phyloP scores from a whole-genome alignment of 805 yeast species.

The Kluyveromyces wickerhamii region DNA sequence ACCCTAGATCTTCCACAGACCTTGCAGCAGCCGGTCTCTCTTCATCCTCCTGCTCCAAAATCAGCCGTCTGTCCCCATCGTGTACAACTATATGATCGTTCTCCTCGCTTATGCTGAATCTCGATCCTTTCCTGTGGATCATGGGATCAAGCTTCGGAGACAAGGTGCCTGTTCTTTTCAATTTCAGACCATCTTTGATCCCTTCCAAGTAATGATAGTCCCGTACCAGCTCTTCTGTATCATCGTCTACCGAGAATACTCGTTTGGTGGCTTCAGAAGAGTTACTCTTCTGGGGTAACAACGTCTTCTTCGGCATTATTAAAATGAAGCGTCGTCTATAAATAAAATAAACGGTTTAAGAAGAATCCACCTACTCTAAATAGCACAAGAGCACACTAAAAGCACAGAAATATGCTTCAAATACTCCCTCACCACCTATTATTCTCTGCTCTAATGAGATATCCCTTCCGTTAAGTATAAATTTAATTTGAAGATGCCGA shows the following conservation, averaged over 20 bases:
- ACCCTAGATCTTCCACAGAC: background rate
- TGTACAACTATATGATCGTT: constrained; percentile 5
- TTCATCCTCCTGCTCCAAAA: constrained; percentile 13
- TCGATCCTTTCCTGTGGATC: constrained; percentile 2
- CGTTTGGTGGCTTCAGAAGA: constrained; percentile 24
- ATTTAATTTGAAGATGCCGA: no score
- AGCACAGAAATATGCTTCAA: no score
- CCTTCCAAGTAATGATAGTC: constrained; percentile 65
- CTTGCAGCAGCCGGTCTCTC: constrained; percentile 4
- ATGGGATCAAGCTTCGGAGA: constrained; percentile 1
- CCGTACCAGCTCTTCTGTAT: constrained; percentile 60
- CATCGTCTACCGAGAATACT: constrained; percentile 76
- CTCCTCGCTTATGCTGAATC: constrained; percentile 6
- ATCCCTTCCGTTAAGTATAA: no score
- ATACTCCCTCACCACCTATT: no score
- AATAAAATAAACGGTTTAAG: no score
- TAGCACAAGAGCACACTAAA: no score
- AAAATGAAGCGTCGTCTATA: no score
- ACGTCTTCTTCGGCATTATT: constrained; percentile 17
- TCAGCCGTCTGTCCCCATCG: constrained; percentile 7
- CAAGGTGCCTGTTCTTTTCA: constrained; percentile 1
- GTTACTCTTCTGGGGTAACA: constrained; percentile 7
- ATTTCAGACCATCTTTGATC: constrained; percentile 58
- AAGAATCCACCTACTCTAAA: no score
- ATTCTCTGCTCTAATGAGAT: no score